Evolutionary conservation across 768 basidiomycete species (phyloP).

Genomic region (Leccinum boreale): DNA sequence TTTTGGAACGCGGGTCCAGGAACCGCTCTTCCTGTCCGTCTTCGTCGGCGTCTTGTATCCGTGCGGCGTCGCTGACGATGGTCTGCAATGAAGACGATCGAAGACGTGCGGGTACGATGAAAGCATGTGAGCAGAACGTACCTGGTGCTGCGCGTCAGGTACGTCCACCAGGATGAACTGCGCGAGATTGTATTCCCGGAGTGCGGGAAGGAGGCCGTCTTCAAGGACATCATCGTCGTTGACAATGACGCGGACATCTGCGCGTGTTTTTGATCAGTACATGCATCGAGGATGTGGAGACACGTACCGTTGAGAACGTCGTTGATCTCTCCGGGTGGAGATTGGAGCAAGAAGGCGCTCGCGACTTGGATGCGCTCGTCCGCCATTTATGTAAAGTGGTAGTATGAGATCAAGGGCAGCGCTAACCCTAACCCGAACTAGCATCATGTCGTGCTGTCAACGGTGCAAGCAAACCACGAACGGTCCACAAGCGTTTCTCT

Average conservation of each 20-base stretch:
- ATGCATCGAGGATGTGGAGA: background rate
- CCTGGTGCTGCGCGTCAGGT: conserved; percentile 74
- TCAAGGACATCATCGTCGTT: conserved; percentile 83
- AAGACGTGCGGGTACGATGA: background rate
- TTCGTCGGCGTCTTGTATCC: conserved; percentile 39
- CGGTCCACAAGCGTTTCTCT: conserved; percentile 29
- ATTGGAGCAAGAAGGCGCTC: conserved; percentile 78
- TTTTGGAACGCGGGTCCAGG: conserved; percentile 75
- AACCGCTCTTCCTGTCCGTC: conserved; percentile 63
- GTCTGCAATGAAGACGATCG: conserved; percentile 45
- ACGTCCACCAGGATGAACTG: conserved; percentile 89
- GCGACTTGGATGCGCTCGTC: conserved; percentile 68
- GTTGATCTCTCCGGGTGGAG: conserved; percentile 95
- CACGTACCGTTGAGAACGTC: conserved; percentile 84
- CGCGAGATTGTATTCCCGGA: conserved; percentile 81
- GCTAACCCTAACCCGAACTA: conserved; percentile 27
- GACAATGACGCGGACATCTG: conserved; percentile 90
- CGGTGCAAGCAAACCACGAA: conserved; percentile 27
- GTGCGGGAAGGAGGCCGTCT: conserved; percentile 68
- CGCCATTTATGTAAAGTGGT: conserved; percentile 22
- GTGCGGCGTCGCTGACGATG: conserved; percentile 74
- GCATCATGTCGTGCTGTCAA: conserved; percentile 13
- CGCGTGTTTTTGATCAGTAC: conserved; percentile 2
- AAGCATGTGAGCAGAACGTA: conserved; percentile 24
- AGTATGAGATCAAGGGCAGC: background rate